phyloP scores from a whole-genome alignment of 2,329 filamentous ascomycete species.

The Seiridium unicorne region DNA sequence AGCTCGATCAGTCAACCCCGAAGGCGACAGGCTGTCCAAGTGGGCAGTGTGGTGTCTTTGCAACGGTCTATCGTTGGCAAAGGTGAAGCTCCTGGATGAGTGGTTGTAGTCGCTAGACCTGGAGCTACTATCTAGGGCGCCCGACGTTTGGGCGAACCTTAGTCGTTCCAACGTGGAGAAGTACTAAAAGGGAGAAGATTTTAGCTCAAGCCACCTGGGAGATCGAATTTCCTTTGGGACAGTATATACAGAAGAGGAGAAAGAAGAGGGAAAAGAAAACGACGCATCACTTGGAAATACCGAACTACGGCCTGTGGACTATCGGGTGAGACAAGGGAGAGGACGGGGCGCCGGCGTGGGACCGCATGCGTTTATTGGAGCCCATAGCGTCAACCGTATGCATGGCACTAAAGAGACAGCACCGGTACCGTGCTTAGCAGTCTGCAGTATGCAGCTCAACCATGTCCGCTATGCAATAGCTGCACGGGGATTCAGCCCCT shows the following conservation, averaged over 20 bases:
- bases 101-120: constrained; percentile 1
- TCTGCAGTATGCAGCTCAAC: background rate
- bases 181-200: constrained; percentile 38
- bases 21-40: background rate
- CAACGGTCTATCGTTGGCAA: background rate
- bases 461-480: background rate
- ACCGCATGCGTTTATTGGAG: constrained; percentile 15
- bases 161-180: constrained; percentile 60
- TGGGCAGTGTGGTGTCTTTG: background rate
- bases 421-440: background rate
- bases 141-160: constrained; percentile 50
- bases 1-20: background rate
- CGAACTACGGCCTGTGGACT: background rate
- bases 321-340: constrained; percentile 2
- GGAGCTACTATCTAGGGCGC: constrained; percentile 13
- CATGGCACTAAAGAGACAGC: constrained; percentile 12
- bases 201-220: constrained; percentile 14
- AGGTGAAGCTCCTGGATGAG: constrained; percentile 5
- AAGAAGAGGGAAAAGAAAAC: background rate
- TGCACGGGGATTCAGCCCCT: background rate
- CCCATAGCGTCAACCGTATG: constrained; percentile 17
- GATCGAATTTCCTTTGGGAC: too few relatives aligned
- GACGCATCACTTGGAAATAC: background rate
- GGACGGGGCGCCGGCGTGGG: constrained; percentile 2
- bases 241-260: background rate